These are phyloP conservation scores for Fusarium succisae DNA, from an alignment of 2,329 filamentous ascomycete genomes.

Conservation along the genomic window DNA sequence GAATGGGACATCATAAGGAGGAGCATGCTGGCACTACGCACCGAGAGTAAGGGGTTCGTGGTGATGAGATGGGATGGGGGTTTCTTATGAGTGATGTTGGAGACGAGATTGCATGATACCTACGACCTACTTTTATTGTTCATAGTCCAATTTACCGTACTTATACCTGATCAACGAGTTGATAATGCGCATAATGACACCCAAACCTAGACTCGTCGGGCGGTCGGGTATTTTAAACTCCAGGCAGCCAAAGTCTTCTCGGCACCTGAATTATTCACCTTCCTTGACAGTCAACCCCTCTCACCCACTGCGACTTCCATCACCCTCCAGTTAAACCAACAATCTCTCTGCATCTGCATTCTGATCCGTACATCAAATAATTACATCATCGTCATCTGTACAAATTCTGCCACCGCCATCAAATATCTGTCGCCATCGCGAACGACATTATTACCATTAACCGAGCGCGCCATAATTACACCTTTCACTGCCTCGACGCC, in stretches of 20 bases:
- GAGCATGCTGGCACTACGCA: slow-evolving; percentile 21
- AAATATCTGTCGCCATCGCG: no score
- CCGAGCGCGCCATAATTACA: background rate
- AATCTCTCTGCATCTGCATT: background rate
- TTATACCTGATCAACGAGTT: background rate
- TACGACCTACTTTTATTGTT: background rate
- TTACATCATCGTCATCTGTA: accelerated
- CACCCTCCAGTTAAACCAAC: background rate
- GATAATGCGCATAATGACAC: no score
- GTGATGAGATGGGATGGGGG: background rate
- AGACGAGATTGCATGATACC: slow-evolving; percentile 1
- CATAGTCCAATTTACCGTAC: background rate
- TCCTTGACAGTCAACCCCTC: background rate
- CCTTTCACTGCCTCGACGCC: background rate
- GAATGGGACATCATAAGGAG: slow-evolving; percentile 18
- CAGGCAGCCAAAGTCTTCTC: background rate
- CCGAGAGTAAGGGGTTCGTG: background rate
- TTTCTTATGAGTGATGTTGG: background rate
- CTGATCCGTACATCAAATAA: background rate
- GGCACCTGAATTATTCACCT: background rate
- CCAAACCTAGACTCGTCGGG: no score
- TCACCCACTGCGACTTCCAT: background rate
- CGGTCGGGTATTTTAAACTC: accelerated
- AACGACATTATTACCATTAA: accelerated
- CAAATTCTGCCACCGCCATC: background rate